phyloP scores from a whole-genome alignment of 1,284 basidiomycete genomes.

The Hemileia vastatrix region DNA sequence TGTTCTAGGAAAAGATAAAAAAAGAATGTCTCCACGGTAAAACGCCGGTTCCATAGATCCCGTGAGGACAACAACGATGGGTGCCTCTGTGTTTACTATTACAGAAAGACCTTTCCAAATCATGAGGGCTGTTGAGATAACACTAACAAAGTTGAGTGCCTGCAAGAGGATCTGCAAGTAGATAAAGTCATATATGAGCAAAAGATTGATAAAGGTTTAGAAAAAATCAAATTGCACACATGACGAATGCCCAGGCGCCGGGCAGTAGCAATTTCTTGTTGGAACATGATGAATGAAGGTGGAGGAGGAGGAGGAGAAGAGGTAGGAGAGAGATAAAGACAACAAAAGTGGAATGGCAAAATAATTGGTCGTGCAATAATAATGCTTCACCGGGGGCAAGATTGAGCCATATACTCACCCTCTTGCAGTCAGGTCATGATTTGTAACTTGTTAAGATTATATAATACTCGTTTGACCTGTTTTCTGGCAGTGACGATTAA shows the following conservation, averaged over 20 bases:
- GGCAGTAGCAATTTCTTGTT: constrained; percentile 58
- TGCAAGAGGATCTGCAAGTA: constrained; percentile 64
- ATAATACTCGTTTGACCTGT: no score
- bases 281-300: constrained; percentile 40
- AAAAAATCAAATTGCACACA: constrained; percentile 48
- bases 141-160: constrained; percentile 79
- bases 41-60: constrained; percentile 98
- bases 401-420: no score
- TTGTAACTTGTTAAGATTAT: no score
- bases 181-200: constrained; percentile 10
- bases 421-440: no score
- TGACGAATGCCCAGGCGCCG: constrained; percentile 63
- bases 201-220: neutral
- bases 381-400: no score
- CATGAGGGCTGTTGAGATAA: constrained; percentile 85
- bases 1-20: constrained; percentile 64
- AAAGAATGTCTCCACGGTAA: constrained; percentile 87
- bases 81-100: constrained; percentile 83
- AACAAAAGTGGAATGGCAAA: no score
- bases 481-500: no score
- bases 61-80: constrained; percentile 95
- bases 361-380: no score
- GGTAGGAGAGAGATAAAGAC: no score
- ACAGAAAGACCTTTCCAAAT: constrained; percentile 93
- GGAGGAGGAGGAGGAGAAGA: no score